A percentile compares a stretch with the other conserved stretches of the same genome.
Conservation (phyloP, 345 rosid species). For the Corchorus olitorius region DNA sequence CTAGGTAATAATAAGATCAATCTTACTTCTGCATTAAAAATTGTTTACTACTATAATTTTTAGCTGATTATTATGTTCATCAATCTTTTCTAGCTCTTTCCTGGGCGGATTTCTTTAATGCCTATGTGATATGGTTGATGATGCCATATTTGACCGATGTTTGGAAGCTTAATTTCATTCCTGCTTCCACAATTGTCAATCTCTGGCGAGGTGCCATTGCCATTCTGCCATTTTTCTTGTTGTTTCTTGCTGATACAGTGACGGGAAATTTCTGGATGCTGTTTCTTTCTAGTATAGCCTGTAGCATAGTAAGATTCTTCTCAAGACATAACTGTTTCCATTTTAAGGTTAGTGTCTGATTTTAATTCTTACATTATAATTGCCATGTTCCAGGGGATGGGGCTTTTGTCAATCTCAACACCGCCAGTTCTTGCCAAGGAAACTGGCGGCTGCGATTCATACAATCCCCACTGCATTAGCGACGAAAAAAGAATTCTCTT, state of each 20-base stretch:
- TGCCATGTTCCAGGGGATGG: constrained; percentile 12
- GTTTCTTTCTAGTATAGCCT: constrained; percentile 18
- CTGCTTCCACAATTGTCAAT: constrained; percentile 28
- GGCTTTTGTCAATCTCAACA: constrained; percentile 26
- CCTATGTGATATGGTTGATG: constrained; percentile 22
- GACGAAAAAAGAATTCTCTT: constrained; percentile 23
- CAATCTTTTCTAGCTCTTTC: not conserved
- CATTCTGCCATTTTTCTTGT: constrained; percentile 14
- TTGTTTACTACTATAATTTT: too few species aligned
- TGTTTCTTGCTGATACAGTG: constrained; percentile 18
- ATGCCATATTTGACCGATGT: constrained; percentile 28
- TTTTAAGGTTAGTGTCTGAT: too few species aligned
- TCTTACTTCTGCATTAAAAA: too few species aligned
- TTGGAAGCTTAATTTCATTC: constrained; percentile 25
- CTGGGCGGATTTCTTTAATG: not conserved
- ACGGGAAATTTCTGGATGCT: constrained; percentile 24
- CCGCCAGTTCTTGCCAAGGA: constrained; percentile 13
- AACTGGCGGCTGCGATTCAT: constrained; percentile 18
- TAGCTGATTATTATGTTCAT: too few species aligned
- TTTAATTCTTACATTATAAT: too few species aligned
- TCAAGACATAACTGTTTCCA: not conserved
- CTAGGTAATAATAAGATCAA: too few species aligned
- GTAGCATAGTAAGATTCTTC: constrained; percentile 11
- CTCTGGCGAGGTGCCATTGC: constrained; percentile 14
- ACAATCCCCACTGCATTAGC: constrained; percentile 23